Evolutionary conservation across 2,329 filamentous ascomycete species (phyloP).

Genomic region (Cordyceps cateniannulata): DNA sequence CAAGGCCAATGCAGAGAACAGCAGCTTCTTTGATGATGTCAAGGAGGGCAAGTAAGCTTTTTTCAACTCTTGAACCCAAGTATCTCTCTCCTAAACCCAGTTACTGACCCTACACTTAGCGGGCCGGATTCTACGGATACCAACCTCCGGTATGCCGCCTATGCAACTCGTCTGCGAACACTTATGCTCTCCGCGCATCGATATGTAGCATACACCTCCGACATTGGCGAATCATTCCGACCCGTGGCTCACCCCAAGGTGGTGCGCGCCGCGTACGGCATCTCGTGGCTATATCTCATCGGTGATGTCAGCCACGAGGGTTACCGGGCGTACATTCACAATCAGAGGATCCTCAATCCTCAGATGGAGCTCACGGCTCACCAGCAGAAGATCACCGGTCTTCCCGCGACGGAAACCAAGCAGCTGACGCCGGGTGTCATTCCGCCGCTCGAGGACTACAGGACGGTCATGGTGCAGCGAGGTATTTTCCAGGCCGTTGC

Average conservation of each 20-base stretch:
- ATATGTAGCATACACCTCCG: slow-evolving; percentile 94
- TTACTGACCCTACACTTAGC: slow-evolving; percentile 19
- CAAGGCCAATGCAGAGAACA: slow-evolving; percentile 50
- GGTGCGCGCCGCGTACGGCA: slow-evolving; percentile 75
- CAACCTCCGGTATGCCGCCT: slow-evolving; percentile 84
- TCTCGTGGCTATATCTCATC: slow-evolving; percentile 88
- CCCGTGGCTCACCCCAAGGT: slow-evolving; percentile 82
- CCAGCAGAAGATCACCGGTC: slow-evolving; percentile 42
- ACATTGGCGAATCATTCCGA: slow-evolving; percentile 93
- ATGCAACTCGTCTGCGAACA: slow-evolving; percentile 77
- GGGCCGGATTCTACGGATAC: slow-evolving; percentile 73
- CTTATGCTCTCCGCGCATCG: slow-evolving; percentile 86
- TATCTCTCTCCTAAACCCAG: slow-evolving; percentile 12
- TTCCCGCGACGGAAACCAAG: slow-evolving; percentile 27
- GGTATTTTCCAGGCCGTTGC: slow-evolving; percentile 87
- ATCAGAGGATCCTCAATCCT: slow-evolving; percentile 69
- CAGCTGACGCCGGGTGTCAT: slow-evolving; percentile 36
- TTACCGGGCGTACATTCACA: slow-evolving; percentile 88
- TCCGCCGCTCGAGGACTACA: slow-evolving; percentile 78
- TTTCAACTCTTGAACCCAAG: slow-evolving; percentile 3
- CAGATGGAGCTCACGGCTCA: slow-evolving; percentile 47
- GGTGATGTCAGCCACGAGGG: slow-evolving; percentile 91
- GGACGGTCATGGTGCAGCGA: slow-evolving; percentile 84
- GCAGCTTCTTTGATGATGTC: slow-evolving; percentile 69
- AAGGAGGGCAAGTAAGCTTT: slow-evolving; percentile 69